Percentiles rank a stretch among this genome's conserved stretches.
Conservation (phyloP, 106 monocot species). For the Dendrobium officinale region DNA sequence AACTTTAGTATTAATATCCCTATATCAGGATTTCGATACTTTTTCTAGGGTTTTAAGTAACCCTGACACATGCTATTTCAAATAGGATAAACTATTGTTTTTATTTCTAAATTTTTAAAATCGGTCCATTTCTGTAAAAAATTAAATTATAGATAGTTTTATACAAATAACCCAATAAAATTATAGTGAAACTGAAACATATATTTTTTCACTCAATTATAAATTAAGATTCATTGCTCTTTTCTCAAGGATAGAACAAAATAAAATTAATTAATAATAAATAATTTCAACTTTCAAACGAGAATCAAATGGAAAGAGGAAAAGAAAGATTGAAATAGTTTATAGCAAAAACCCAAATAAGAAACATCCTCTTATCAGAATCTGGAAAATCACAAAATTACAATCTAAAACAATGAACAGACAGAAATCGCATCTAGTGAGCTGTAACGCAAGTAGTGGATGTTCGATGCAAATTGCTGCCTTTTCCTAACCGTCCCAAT, state of each 20-base stretch:
- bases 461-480: not conserved
- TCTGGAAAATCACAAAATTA: not conserved
- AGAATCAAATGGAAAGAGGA: not conserved
- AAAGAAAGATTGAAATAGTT: not conserved
- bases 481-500: not conserved
- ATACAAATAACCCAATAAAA: too few species aligned
- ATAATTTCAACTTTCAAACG: too few species aligned
- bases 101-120: too few species aligned
- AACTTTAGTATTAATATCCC: too few species aligned
- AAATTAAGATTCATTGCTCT: not conserved
- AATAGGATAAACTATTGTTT: too few species aligned
- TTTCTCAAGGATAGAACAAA: not conserved
- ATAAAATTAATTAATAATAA: too few species aligned
- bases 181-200: too few species aligned
- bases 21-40: too few species aligned
- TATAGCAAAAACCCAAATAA: not conserved
- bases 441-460: not conserved
- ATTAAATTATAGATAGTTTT: too few species aligned
- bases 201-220: not conserved
- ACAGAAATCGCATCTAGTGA: not conserved
- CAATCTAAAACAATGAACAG: not conserved
- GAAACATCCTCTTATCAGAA: not conserved
- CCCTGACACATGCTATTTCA: too few species aligned
- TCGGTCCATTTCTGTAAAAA: too few species aligned
- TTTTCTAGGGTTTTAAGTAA: too few species aligned